Conservation (phyloP, 345 rosid genomes). For the Mangifera indica region DNA sequence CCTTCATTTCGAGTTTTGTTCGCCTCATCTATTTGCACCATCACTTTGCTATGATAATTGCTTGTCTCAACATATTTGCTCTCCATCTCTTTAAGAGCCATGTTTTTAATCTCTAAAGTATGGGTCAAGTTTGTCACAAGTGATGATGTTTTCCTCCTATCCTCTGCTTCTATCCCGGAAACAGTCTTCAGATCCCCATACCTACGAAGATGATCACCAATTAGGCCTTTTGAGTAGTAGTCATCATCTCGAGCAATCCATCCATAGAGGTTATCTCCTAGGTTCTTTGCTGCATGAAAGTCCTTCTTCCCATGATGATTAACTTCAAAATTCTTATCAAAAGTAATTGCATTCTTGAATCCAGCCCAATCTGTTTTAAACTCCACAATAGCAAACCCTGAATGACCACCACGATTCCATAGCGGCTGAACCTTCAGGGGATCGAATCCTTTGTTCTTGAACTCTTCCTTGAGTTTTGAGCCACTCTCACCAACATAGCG, state of each 20-base stretch:
- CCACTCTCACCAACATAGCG: conserved; percentile 59
- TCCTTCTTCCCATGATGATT: conserved; percentile 50
- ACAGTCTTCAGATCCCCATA: conserved; percentile 62
- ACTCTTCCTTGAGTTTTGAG: conserved; percentile 44
- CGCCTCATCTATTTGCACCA: conserved; percentile 38
- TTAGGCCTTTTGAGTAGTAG: conserved; percentile 27
- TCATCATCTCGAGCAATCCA: conserved; percentile 74
- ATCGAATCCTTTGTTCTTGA: conserved; percentile 53
- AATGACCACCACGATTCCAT: conserved; percentile 54
- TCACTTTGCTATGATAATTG: conserved; percentile 21
- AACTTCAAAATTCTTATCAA: conserved; percentile 46
- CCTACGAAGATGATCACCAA: conserved; percentile 47
- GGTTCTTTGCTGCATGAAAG: conserved; percentile 24
- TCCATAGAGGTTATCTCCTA: conserved; percentile 47
- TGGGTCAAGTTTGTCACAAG: conserved; percentile 43
- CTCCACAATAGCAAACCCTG: conserved; percentile 65
- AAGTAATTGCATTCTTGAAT: conserved; percentile 50
- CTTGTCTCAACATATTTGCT: conserved; percentile 34
- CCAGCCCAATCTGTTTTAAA: conserved; percentile 63
- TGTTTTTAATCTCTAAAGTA: conserved; percentile 42
- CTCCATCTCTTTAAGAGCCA: conserved; percentile 41
- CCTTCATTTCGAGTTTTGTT: conserved; percentile 55
- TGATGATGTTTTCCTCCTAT: conserved; percentile 31
- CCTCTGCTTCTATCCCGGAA: conserved; percentile 46
- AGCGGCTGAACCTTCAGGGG: conserved; percentile 59